Conservation (phyloP, 805 yeast genomes). For the Komagataella mondaviorum region DNA sequence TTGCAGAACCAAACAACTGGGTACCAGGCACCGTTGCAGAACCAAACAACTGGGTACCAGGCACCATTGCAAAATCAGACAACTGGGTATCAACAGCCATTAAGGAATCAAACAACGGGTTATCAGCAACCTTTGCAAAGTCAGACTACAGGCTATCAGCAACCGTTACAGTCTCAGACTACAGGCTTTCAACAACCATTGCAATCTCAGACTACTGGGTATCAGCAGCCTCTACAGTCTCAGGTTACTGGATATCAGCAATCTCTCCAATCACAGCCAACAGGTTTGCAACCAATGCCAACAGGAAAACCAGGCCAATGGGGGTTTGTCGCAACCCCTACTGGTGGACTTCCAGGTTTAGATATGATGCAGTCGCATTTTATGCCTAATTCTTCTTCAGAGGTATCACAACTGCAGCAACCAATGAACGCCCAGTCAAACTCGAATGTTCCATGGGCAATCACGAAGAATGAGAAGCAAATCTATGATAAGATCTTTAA, state of each 20-base stretch:
- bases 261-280: constrained; percentile 25
- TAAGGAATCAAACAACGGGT: constrained; percentile 38
- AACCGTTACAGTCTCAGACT: constrained; percentile 21
- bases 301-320: constrained; percentile 65
- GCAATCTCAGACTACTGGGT: constrained; percentile 26
- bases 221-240: constrained; percentile 8
- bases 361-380: constrained; percentile 56
- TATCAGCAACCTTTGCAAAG: constrained; percentile 11
- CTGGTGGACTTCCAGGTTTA: constrained; percentile 60
- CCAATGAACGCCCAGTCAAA: constrained; percentile 16
- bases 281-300: constrained; percentile 36
- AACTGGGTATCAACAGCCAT: constrained; percentile 9
- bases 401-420: constrained; percentile 12
- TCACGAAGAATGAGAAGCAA: constrained; percentile 76
- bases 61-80: constrained; percentile 7
- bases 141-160: constrained; percentile 34
- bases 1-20: constrained; percentile 27
- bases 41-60: constrained; percentile 17
- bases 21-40: constrained; percentile 9
- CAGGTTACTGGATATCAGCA: constrained; percentile 12
- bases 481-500: constrained; percentile 79
- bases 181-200: constrained; percentile 16
- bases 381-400: constrained; percentile 33
- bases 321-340: constrained; percentile 62
- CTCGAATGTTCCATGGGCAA: constrained; percentile 64